Evolutionary conservation across 2,329 filamentous ascomycete genomes (phyloP), one percentile per base, ranked within the genome.

Genomic region (Aspergillus fijiensis): DNA sequence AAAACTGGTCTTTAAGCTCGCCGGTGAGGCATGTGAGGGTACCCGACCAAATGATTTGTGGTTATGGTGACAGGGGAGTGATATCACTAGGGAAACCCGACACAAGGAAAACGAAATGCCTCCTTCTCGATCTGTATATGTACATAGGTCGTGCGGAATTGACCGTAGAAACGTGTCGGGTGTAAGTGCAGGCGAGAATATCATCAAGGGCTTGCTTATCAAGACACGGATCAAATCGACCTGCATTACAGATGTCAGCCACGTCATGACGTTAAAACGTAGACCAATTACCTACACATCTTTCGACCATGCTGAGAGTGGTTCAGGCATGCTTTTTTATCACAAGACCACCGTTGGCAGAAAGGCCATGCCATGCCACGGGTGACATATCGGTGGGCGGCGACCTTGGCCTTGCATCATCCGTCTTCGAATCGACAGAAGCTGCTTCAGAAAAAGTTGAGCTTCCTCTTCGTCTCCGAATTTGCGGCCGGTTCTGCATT

Each of bases 391-490:
- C 14, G 49, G 11, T 31, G 29, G 14, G 14, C 23, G 49, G 14
- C 14, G 49, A 31, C 4, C 14, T 29, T n/a, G 23, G 23, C 25
- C 23, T 29, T n/a, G 49, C 23, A 50, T 27, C 23, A 50, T 27
- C 49, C 3, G 14, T 50, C 42, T n/a, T 48, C 21, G 10, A 10
- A n/a, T 11, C 48, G 58, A 33, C 49, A 39, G 39, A 39, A 58
- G 14, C 16, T 14, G 5, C 7, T 12, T 9, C 65, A 75, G 51
- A 73, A 74, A 57, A 75, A 75, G 59, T 68, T 72, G 35, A 67
- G 21, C 45, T 72, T 74, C 29, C 66, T 67, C 35, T 61, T 66
- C 5, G 69, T 57, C 29, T 53, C 52, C 12, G 51, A 51, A 48
- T 67, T 63, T 27, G 61, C 65, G 35, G 56, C 49, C 29, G 63